Conservation (phyloP, 495 filamentous ascomycete genomes). For the Podospora pseudopauciseta region DNA sequence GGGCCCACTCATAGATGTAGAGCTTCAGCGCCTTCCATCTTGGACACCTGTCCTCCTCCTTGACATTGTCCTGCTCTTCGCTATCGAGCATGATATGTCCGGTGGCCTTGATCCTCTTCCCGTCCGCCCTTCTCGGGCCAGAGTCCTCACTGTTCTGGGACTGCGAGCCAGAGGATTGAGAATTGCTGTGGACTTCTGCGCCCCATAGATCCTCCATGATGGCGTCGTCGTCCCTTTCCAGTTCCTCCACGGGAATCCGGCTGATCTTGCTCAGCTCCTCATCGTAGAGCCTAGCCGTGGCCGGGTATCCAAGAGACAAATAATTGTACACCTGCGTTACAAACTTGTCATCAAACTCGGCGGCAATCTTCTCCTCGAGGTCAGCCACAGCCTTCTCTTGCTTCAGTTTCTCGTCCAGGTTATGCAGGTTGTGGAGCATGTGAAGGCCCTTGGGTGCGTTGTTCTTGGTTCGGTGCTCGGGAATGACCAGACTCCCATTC, state of each 20-base stretch:
- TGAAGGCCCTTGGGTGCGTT: constrained; percentile 40
- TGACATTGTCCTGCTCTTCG: constrained; percentile 35
- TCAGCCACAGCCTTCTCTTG: constrained; percentile 48
- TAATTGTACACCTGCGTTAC: constrained; percentile 96
- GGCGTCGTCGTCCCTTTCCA: constrained; percentile 68
- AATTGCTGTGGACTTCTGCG: constrained; percentile 18
- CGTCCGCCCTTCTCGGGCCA: constrained; percentile 7
- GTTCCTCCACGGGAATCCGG: constrained; percentile 57
- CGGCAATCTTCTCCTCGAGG: constrained; percentile 51
- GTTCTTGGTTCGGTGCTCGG: constrained; percentile 30
- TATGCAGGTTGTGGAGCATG: constrained; percentile 46
- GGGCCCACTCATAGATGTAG: constrained; percentile 83
- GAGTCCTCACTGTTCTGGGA: constrained; percentile 18
- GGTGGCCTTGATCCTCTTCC: constrained; percentile 26
- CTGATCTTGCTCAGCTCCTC: constrained; percentile 77
- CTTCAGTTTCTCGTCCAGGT: constrained; percentile 46
- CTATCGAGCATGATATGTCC: constrained; percentile 37
- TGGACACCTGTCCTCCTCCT: constrained; percentile 45
- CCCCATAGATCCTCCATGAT: constrained; percentile 59
- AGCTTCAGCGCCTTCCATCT: constrained; percentile 76
- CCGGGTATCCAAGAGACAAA: constrained; percentile 83
- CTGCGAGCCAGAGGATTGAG: constrained; percentile 16
- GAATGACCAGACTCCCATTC: constrained; percentile 13
- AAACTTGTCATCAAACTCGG: constrained; percentile 77
- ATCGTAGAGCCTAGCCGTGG: constrained; percentile 76